These are phyloP conservation scores for Iris macrosiphon DNA, from an alignment of 106 monocot genomes.

Conservation along the genomic window DNA sequence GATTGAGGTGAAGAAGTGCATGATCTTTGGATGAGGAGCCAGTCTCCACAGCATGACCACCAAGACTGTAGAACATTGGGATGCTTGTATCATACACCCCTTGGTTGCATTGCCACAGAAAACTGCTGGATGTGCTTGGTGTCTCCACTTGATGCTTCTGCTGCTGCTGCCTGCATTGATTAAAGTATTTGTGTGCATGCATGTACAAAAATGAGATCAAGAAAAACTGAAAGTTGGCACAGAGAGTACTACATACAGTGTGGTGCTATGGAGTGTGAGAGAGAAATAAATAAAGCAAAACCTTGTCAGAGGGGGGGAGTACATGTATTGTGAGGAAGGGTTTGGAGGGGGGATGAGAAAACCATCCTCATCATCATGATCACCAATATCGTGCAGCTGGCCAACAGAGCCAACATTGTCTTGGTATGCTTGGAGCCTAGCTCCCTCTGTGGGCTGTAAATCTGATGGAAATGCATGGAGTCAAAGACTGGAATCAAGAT, in stretches of 20 bases:
- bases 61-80: conserved; percentile 20
- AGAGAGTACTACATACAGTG: neutral
- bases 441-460: conserved; percentile 21
- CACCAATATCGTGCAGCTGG: conserved; percentile 27
- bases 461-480: conserved; percentile 18
- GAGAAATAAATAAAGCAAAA: conserved; percentile 22
- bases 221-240: neutral
- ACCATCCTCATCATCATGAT: conserved; percentile 24
- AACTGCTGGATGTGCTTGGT: conserved; percentile 12
- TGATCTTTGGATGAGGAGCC: too few species aligned
- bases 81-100: conserved; percentile 18
- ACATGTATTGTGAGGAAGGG: conserved; percentile 24
- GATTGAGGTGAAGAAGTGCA: too few species aligned
- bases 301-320: conserved; percentile 42
- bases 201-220: neutral
- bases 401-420: conserved; percentile 28
- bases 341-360: conserved; percentile 25
- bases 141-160: conserved; percentile 40
- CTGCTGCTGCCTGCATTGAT: too few species aligned
- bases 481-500: neutral
- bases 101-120: conserved; percentile 27
- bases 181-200: too few species aligned
- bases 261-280: too few species aligned
- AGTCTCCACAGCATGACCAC: too few species aligned
- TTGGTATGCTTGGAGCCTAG: conserved; percentile 10